Evolutionary conservation across 2,329 filamentous ascomycete genomes (phyloP).

Genomic region (Cercospora canescens): DNA sequence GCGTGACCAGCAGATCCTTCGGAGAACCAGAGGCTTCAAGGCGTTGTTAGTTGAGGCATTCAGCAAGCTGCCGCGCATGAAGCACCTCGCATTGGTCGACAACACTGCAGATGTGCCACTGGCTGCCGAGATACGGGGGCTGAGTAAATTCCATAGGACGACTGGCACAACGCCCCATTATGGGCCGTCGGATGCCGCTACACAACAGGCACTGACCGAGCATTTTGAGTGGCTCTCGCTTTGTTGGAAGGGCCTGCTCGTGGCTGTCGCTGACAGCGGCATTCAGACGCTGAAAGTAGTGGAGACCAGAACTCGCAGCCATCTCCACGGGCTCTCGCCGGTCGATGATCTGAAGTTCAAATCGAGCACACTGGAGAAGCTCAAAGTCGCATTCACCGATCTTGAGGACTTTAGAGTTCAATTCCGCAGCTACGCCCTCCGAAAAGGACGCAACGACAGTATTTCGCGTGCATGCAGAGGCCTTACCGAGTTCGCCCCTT

Average conservation of each 20-base stretch:
- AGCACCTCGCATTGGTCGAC: conserved; percentile 15
- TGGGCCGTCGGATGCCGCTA: not conserved
- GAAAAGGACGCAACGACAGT: conserved; percentile 4
- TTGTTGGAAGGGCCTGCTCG: conserved; percentile 22
- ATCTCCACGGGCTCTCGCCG: conserved; percentile 14
- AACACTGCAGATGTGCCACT: conserved; percentile 9
- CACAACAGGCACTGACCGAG: not conserved
- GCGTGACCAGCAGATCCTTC: conserved; percentile 28
- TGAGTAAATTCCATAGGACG: conserved; percentile 24
- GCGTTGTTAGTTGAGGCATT: conserved; percentile 29
- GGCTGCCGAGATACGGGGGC: conserved; percentile 22
- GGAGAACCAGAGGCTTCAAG: conserved; percentile 19
- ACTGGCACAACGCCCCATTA: conserved; percentile 17
- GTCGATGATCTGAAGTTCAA: conserved; percentile 21
- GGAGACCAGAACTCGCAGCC: conserved; percentile 12
- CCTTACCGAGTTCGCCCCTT: conserved; percentile 12
- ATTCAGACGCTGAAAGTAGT: conserved; percentile 18
- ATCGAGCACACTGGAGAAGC: conserved; percentile 4
- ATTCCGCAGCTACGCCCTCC: conserved; percentile 11
- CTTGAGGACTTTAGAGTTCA: conserved; percentile 20
- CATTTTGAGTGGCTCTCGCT: conserved; percentile 22
- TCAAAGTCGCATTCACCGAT: conserved; percentile 15
- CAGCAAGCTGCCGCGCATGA: conserved; percentile 21
- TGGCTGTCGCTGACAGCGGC: conserved; percentile 23
- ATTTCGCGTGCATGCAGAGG: conserved; percentile 1